Percentiles rank a stretch among this genome's conserved stretches.
phyloP scores from a whole-genome alignment of 2,329 filamentous ascomycete genomes.

The Coniochaeta prunicola region DNA sequence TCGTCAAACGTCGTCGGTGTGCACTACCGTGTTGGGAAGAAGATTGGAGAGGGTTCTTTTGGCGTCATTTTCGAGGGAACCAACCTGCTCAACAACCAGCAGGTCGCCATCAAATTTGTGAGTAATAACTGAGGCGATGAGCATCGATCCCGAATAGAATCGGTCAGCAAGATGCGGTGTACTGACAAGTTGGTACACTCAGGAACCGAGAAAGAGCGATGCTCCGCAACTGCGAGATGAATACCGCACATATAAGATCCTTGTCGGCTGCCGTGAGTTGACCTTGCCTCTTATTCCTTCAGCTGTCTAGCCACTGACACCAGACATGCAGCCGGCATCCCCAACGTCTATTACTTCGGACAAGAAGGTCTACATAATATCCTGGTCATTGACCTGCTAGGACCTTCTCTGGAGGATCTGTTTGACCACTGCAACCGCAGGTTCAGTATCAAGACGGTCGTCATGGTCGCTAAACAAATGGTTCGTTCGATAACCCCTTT shows the following conservation, averaged over 20 bases:
- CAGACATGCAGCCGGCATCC: constrained; percentile 70
- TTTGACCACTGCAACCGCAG: constrained; percentile 96
- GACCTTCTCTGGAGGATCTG: constrained; percentile 89
- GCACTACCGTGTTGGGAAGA: constrained; percentile 98
- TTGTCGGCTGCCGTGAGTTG: constrained; percentile 94
- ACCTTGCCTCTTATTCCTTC: constrained; percentile 5
- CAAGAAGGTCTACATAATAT: constrained; percentile 99
- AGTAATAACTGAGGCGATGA: constrained; percentile 27
- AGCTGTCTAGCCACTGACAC: constrained; percentile 6
- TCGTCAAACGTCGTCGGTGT: constrained; percentile 98
- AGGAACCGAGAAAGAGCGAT: constrained; percentile 98
- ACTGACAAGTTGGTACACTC: constrained; percentile 6
- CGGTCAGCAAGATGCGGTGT: not conserved
- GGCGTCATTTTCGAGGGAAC: constrained; percentile 98
- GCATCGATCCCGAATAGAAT: not conserved
- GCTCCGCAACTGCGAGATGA: constrained; percentile 96
- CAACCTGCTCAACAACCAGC: constrained; percentile 97
- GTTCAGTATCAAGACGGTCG: constrained; percentile 95
- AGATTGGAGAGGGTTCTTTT: constrained; percentile 97
- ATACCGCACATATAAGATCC: constrained; percentile 98
- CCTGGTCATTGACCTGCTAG: constrained; percentile 92
- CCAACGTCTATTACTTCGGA: constrained; percentile 99
- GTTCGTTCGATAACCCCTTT: constrained; percentile 30
- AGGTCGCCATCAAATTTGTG: constrained; percentile 99
- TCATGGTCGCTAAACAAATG: constrained; percentile 99